A percentile compares a stretch with the other conserved stretches of the same genome.
These are phyloP conservation scores for Rhynchospora breviuscula DNA, from an alignment of 176 grass and related monocot species.

Conservation along the genomic window DNA sequence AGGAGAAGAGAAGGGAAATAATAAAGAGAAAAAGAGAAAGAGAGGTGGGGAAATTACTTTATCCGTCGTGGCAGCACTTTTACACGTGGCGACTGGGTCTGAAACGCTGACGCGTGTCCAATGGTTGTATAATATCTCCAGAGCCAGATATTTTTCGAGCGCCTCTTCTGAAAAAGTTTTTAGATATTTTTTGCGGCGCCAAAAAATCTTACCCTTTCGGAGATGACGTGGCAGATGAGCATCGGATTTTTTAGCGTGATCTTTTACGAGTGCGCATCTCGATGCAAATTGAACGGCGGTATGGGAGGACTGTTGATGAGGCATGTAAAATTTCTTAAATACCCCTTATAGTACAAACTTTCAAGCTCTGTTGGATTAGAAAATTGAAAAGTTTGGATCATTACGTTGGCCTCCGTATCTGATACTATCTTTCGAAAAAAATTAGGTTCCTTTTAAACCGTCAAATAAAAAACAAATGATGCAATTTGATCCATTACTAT, in stretches of 20 bases:
- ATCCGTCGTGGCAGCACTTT: conserved; percentile 70
- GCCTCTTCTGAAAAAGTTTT: background rate
- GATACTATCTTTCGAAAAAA: no score
- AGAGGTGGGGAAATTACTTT: conserved; percentile 1
- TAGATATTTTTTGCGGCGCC: conserved; percentile 24
- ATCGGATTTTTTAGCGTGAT: background rate
- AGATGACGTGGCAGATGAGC: background rate
- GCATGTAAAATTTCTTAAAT: background rate
- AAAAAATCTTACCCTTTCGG: background rate
- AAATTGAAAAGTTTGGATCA: background rate
- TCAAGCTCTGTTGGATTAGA: background rate
- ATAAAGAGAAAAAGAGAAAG: background rate
- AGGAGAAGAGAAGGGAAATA: background rate
- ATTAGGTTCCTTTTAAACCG: no score
- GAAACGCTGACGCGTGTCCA: conserved; percentile 16
- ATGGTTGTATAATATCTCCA: conserved; percentile 16
- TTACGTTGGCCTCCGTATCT: background rate
- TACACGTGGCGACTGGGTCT: conserved; percentile 39
- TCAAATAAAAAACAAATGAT: no score
- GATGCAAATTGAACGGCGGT: background rate
- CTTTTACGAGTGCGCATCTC: background rate
- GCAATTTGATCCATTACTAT: no score
- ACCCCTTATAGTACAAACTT: background rate
- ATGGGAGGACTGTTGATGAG: background rate
- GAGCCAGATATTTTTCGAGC: conserved; percentile 19